Evolutionary conservation across 805 yeast species (phyloP).

Genomic region (Saccharomycopsis javanensis): DNA sequence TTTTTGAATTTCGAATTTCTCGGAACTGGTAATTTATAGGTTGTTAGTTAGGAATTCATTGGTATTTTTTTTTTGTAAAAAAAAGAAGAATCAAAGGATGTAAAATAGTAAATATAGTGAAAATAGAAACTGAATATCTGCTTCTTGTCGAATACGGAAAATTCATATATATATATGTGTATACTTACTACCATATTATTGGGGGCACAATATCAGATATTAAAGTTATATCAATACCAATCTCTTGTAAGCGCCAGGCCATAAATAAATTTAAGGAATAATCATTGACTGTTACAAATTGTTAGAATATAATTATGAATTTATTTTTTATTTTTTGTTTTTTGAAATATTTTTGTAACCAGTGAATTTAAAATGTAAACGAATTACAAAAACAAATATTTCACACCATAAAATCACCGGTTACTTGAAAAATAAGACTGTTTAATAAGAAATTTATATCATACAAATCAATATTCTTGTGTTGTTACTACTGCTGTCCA

Average conservation of each 20-base stretch:
- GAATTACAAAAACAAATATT: too few species aligned
- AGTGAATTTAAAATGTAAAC: background rate
- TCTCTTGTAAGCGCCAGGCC: constrained; percentile 5
- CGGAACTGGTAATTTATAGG: background rate
- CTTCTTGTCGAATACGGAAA: too few species aligned
- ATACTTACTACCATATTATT: constrained; percentile 12
- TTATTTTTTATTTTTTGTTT: background rate
- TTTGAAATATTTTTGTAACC: too few species aligned
- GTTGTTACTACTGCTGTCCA: background rate
- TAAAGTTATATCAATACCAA: background rate
- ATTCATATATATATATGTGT: too few species aligned
- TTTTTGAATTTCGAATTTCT: background rate
- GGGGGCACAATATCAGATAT: background rate
- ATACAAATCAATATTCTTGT: background rate
- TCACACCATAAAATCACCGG: background rate
- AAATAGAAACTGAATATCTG: too few species aligned
- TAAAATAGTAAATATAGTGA: background rate
- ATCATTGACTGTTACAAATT: constrained; percentile 8
- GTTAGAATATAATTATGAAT: background rate
- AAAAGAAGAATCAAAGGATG: too few species aligned
- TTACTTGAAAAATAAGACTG: background rate
- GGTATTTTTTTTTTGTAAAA: background rate
- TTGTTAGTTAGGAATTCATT: background rate
- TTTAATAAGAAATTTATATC: too few species aligned
- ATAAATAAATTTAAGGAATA: constrained; percentile 4